These are phyloP conservation scores for Tripterygium wilfordii DNA, from an alignment of 177 flowering plant genomes.

Conservation along the genomic window DNA sequence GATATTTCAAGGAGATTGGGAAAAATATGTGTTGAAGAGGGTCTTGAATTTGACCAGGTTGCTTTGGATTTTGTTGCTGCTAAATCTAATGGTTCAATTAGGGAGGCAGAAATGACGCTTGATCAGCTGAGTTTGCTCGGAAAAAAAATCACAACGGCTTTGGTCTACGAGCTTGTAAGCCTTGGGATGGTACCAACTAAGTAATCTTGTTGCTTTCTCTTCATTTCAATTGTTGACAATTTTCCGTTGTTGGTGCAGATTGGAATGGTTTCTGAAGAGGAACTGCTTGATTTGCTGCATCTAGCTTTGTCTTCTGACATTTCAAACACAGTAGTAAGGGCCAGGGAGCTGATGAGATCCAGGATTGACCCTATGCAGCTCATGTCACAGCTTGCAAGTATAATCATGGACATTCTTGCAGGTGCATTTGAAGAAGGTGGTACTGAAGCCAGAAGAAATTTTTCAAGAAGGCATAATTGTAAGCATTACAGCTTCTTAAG, in stretches of 20 bases:
- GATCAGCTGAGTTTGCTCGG: slow-evolving; percentile 94
- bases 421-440: slow-evolving; percentile 45
- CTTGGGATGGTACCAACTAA: no score
- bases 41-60: slow-evolving; percentile 52
- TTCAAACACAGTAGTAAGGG: slow-evolving; percentile 77
- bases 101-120: slow-evolving; percentile 94
- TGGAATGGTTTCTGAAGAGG: slow-evolving; percentile 86
- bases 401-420: slow-evolving; percentile 94
- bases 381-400: slow-evolving; percentile 84
- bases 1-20: slow-evolving; percentile 51
- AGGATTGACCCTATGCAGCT: slow-evolving; percentile 91
- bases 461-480: slow-evolving; percentile 48
- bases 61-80: slow-evolving; percentile 78
- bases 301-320: slow-evolving; percentile 88
- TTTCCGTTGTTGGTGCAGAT: slow-evolving; percentile 34
- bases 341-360: slow-evolving; percentile 88
- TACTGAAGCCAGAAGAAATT: slow-evolving; percentile 45
- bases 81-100: slow-evolving; percentile 78
- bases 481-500: no score
- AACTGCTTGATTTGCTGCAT: slow-evolving; percentile 79
- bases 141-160: slow-evolving; percentile 58
- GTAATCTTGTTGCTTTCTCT: no score
- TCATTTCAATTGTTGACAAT: neutral
- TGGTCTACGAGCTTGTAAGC: slow-evolving; percentile 83
- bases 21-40: slow-evolving; percentile 62